Conservation (phyloP, 2,329 filamentous ascomycete species). For the Amauroascus niger region DNA sequence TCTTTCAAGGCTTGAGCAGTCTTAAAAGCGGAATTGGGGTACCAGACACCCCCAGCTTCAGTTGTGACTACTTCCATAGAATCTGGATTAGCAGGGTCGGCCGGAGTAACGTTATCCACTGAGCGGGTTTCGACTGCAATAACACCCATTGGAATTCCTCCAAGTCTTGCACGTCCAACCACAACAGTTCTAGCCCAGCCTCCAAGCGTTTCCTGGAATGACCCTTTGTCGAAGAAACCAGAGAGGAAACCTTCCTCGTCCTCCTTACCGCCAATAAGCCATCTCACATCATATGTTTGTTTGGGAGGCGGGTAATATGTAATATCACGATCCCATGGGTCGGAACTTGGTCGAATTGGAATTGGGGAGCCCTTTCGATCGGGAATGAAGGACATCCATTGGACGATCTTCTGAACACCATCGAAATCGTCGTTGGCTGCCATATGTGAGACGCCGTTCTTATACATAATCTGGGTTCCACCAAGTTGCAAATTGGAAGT, state of each 20-base stretch:
- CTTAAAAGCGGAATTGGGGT: conserved; percentile 99
- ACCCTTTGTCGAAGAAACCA: conserved; percentile 92
- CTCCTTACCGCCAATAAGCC: conserved; percentile 81
- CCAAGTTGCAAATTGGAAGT: conserved; percentile 98
- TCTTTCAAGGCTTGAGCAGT: conserved; percentile 97
- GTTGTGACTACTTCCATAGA: conserved; percentile 92
- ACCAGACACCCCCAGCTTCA: conserved; percentile 98
- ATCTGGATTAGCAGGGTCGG: conserved; percentile 94
- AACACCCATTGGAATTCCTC: conserved; percentile 96
- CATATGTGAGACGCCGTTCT: conserved; percentile 98
- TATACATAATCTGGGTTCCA: conserved; percentile 99
- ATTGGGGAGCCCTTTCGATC: conserved; percentile 90
- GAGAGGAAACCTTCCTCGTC: conserved; percentile 70
- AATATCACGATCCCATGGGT: conserved; percentile 88
- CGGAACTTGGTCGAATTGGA: conserved; percentile 76
- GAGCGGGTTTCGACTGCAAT: conserved; percentile 93
- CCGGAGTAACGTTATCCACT: conserved; percentile 92
- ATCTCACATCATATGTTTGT: conserved; percentile 83
- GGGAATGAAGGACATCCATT: conserved; percentile 95
- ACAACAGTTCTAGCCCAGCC: conserved; percentile 97
- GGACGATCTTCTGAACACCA: conserved; percentile 93
- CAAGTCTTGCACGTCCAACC: conserved; percentile 87
- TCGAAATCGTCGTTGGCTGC: conserved; percentile 96
- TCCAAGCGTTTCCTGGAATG: conserved; percentile 91
- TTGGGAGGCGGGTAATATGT: conserved; percentile 69